Base-by-base conservation (phyloP, 2,329 filamentous ascomycete species). In the Sporothrix luriei region DNA sequence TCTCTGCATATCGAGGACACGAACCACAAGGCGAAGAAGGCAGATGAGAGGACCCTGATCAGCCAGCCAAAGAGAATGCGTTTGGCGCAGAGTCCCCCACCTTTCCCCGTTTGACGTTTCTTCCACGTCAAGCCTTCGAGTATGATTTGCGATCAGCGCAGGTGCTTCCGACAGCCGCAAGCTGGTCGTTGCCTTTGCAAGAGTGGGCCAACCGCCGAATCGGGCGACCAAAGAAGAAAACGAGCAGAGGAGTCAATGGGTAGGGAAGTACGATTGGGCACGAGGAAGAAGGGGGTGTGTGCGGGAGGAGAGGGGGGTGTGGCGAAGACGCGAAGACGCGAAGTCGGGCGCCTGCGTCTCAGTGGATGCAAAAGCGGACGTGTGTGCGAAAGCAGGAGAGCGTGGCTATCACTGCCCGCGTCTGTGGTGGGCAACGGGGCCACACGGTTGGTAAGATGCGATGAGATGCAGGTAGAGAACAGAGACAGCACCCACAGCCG, bases 1-100 rank as follows among this genome's bases (percentile, higher is more conserved):
- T 73, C 21, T 61, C 68, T 33, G 68, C 69, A 71, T 61, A 29
- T 33, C 49, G 24, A 66, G 26, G 48, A 19, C 13, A 29, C 40
- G 59, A 46, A 48, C 11, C 59, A 29, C 59, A 26, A 29, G 59
- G 16, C 21, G 7, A 57, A 40, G n/a, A 11, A 33, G 52, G 29
- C 54, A 5, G 54, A 38, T n/a, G 54, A n/a, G 54, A 21, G n/a
- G 54, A 38, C n/a, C 54, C 29, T 11, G 29, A 57, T 29, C 6
- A 57, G 52, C 3, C 16, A 40, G 29, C 29, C 54, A 38, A 21
- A 26, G 29, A 57, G 24, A 21, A 21, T n/a, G 40, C 9, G 57
- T 4, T 26, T 21, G 59, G 29, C 29, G 40, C 40, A 64, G 54
- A 16, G 16, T 38, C 26, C 46, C 62, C 62, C 62, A 65, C 62